Base-by-base conservation (phyloP, 805 yeast genomes). In the Saccharomyces kudriavzevii region DNA sequence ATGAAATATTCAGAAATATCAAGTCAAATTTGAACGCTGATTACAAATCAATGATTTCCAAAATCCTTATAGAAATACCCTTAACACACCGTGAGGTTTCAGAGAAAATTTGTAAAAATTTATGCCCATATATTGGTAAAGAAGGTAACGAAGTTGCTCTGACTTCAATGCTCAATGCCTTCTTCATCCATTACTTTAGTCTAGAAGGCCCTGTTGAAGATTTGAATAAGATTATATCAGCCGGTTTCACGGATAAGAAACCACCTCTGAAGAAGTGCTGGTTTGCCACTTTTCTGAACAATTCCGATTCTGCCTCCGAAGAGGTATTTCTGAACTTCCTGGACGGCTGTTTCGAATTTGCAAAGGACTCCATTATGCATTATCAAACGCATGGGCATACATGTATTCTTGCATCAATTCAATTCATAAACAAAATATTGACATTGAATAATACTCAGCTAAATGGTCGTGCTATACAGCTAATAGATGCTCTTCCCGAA, bases 141-240 rank as follows among this genome's bases (percentile, higher is more conserved):
- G 98, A 92, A 61, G 80, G 82, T 48, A 88, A 89, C 60, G 98
- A 92, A 63, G 17, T 58, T 1, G 80, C 87, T 0, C 72, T 90
- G 43, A 54, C 71, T 2, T 70, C 74, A 3, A 71, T 82, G 54
- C 71, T 85, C 5, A 66, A 69, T 8, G 77, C 85, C 0, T 76
- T 82, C 52, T 74, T 82, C 43, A 56, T 58, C 1, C 83, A 80
- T 57, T 72, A 77, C 26, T 61, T 76, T 10, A 60, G 65, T 10
- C 49, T 71, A 2, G 55, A 72, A 24, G 55, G 59, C 1, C 52
- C 63, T 1, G 57, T 57, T 2, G 62, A 60, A 2, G 67, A 63
- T 2, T 58, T 69, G 27, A 54, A 72, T 11, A 69, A 61, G 51
- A 67, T 50, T 57, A 65, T 87, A 30, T 69, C 68, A n/a, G 69